Evolutionary conservation across 306 rosid species (phyloP).

Genomic region (Castanea mollissima): DNA sequence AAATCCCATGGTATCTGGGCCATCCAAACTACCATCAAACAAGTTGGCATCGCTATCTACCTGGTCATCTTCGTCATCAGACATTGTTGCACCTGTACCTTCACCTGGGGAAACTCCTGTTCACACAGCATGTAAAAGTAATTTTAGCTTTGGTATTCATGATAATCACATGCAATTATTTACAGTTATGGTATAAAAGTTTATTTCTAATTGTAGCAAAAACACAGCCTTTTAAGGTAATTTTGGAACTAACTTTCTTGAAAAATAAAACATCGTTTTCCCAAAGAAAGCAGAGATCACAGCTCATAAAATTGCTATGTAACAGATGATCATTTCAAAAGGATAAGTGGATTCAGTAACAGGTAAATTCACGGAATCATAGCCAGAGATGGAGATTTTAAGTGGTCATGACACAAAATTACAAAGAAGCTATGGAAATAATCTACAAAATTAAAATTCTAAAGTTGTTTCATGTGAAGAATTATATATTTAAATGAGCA

Average conservation of each 20-base stretch:
- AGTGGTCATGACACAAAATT: not conserved
- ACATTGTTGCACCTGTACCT: constrained; percentile 99
- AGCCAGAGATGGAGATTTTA: not conserved
- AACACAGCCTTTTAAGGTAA: not conserved
- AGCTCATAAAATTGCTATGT: not conserved
- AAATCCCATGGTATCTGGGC: constrained; percentile 84
- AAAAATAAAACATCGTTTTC: not conserved
- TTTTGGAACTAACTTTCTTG: not conserved
- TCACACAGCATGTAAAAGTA: constrained; percentile 16
- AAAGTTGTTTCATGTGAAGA: not conserved
- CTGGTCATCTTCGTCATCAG: constrained; percentile 93
- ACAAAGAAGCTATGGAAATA: not conserved
- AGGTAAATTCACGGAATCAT: not conserved
- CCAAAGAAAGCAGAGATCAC: not conserved
- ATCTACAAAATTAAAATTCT: not conserved
- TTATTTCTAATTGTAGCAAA: not conserved
- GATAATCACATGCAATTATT: not conserved
- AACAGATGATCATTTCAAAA: not conserved
- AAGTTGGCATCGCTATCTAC: constrained; percentile 77
- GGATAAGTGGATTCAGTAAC: not conserved
- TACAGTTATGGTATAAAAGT: not conserved
- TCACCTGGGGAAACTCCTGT: constrained; percentile 97
- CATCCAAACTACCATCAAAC: constrained; percentile 81
- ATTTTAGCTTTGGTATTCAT: constrained; percentile 6
- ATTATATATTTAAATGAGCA: not conserved